Percentiles rank a stretch among this genome's conserved stretches.
phyloP scores from a whole-genome alignment of 805 yeast genomes.

The Priceomyces melissophilus region DNA sequence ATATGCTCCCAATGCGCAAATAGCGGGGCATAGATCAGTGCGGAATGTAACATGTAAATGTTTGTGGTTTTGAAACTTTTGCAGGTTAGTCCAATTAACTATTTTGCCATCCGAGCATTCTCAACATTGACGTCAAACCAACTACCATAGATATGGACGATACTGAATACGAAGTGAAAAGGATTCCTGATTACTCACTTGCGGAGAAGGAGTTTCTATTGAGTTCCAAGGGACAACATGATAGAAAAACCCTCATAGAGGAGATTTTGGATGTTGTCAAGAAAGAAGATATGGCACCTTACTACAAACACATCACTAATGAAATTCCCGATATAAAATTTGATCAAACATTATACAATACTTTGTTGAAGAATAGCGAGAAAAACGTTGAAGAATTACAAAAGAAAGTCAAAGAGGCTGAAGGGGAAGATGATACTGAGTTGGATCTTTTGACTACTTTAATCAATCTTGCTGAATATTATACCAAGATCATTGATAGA shows the following conservation, averaged over 20 bases:
- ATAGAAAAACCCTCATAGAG: slow-evolving; percentile 34
- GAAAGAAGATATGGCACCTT: slow-evolving; percentile 71
- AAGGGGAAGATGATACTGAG: slow-evolving; percentile 80
- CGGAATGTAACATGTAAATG: not conserved
- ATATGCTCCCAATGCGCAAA: too few species aligned
- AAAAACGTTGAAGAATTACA: slow-evolving; percentile 51
- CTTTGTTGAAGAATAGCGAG: slow-evolving; percentile 53
- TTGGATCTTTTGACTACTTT: slow-evolving; percentile 73
- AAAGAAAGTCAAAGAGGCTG: slow-evolving; percentile 49
- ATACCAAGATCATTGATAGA: slow-evolving; percentile 80
- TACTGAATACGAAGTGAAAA: slow-evolving; percentile 46
- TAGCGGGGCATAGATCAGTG: too few species aligned
- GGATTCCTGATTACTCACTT: slow-evolving; percentile 77
- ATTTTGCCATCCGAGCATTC: too few species aligned
- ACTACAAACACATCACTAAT: slow-evolving; percentile 60
- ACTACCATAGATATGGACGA: slow-evolving; percentile 30
- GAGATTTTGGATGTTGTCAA: slow-evolving; percentile 54
- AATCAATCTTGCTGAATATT: slow-evolving; percentile 82
- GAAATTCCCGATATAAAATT: slow-evolving; percentile 43
- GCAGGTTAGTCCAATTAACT: too few species aligned
- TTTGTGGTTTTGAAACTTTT: not conserved
- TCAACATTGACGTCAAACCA: too few species aligned
- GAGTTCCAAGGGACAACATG: slow-evolving; percentile 34
- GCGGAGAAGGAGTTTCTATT: slow-evolving; percentile 78
- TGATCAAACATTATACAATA: slow-evolving; percentile 57